Base-by-base conservation (phyloP, 371 early-diverging fungal genomes). In the Basidiobolus meristosporus region DNA sequence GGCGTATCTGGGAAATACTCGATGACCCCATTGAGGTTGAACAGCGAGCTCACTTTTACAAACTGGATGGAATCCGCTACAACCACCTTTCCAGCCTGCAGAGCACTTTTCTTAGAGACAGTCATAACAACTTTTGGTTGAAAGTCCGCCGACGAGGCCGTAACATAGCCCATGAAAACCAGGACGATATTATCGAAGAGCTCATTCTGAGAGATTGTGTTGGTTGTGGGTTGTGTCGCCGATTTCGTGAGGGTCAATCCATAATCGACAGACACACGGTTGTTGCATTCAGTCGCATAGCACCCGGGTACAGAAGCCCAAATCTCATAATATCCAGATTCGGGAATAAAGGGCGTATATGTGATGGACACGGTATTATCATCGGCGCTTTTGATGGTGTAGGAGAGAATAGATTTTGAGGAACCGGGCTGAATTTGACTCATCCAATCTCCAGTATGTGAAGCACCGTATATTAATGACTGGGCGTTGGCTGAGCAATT, bases 21-120 rank as follows among this genome's bases (percentile, higher is more conserved):
- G 5, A 26, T 14, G 26, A 55, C 21, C 15, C 55, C 46, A 38
- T 51, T 48, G 29, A 52, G 42, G 11, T 42, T 33, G 43, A 48
- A 46, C 23, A 51, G 36, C 0, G 73, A 62, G 2, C 65, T 50
- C 3, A 44, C 45, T 43, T 68, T 72, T 22, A 68, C 54, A 40
- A 63, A 70, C 43, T 68, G 69, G 11, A 73, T 55, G 18, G 63
- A 55, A 41, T 64, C 57, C 2, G 65, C 68, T 3, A 61, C 53
- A 10, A 75, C 12, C 50, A 59, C 1, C 43, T 48, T 7, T 29
- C 23, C 4, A 36, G 31, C 1, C 39, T 47, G 19, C 12, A 18
- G 7, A 49, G 49, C 11, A 35, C 43, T 36, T 16, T 54, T 52
- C 21, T 53, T 43, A 5, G 61, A 40, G 1, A 59, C 19, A 0